Evolutionary conservation across 805 yeast genomes (phyloP).

Genomic region (Cyberlindnera bimundalis): DNA sequence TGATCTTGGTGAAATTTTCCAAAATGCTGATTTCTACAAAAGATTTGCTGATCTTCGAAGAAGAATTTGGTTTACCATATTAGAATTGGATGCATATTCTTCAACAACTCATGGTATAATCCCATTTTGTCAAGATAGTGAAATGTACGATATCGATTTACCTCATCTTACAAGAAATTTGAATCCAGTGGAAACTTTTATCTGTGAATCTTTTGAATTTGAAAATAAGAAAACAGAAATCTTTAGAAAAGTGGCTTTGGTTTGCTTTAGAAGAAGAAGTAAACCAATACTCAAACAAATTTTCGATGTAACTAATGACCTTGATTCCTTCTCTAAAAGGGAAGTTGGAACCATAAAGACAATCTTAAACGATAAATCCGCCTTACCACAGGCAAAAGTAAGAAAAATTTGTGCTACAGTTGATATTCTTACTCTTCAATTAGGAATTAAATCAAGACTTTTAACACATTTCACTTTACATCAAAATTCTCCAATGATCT

Average conservation of each 20-base stretch:
- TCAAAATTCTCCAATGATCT: constrained; percentile 29
- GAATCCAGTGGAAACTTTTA: constrained; percentile 35
- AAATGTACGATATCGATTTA: constrained; percentile 15
- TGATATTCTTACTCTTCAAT: constrained; percentile 29
- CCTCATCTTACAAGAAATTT: constrained; percentile 35
- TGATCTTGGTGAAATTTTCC: background rate
- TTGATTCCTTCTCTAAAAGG: constrained; percentile 31
- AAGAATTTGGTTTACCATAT: constrained; percentile 21
- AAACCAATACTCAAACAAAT: constrained; percentile 34
- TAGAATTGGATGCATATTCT: constrained; percentile 21
- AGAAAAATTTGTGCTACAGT: constrained; percentile 20
- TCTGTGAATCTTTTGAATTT: constrained; percentile 31
- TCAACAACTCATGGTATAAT: constrained; percentile 12
- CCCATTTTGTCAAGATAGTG: constrained; percentile 15
- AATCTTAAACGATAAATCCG: constrained; percentile 12
- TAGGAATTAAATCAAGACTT: constrained; percentile 36
- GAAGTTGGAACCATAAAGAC: constrained; percentile 25
- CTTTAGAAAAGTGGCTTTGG: constrained; percentile 29
- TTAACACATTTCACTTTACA: constrained; percentile 36
- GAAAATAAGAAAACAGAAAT: constrained; percentile 29
- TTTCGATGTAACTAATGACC: constrained; percentile 25
- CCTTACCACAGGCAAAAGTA: constrained; percentile 13
- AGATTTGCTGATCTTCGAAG: constrained; percentile 16
- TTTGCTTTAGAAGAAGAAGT: constrained; percentile 32
- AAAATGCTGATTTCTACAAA: background rate